Evolutionary conservation across 2,329 filamentous ascomycete genomes (phyloP), one percentile per base, ranked within the genome.

Genomic region (Sclerotinia glacialis): DNA sequence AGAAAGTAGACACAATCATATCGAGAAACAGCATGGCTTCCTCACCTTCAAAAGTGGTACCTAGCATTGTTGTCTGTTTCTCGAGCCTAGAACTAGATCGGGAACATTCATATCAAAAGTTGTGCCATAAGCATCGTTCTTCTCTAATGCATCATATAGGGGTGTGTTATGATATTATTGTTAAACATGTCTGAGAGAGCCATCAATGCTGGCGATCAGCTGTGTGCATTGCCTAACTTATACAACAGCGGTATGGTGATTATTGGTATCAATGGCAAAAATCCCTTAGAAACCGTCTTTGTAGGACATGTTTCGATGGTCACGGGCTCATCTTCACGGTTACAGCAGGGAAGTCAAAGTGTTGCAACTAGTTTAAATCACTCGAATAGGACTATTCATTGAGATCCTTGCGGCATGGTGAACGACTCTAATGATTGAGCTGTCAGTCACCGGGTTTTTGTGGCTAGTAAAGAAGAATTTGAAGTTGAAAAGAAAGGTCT

Each of bases 301-400:
- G 9, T 23, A 23, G 14, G 7, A 5, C 0, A 5, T 34, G 18
- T 16, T n/a, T 67, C 62, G 11, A 23, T 34, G 16, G 47, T n/a
- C 37, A 60, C 60, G 5, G n/a, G 16, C 66, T 69, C 68, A 11
- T 59, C 56, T 46, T 70, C 70, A 37, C 62, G 63, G 37, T 53
- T 34, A 34, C 4, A 53, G 50, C 63, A 53, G 47, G 2, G 23
- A 28, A 11, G 18, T 44, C 9, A 58, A 69, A 16, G 18, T 56
- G 18, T 52, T 66, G 21, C 4, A 58, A 18, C n/a, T 67, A 62
- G 26, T 69, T 69, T 2, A 64, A 37, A 47, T 69, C 64, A 2
- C 16, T 28, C 37, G 9, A 18, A 8, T 53, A 21, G 23, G 21
- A 31, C 62, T 62, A n/a, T 16, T 26, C 44, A n/a, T 59, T 23